phyloP scores from a whole-genome alignment of 106 monocot species.

The Acanthochlamys bracteata region DNA sequence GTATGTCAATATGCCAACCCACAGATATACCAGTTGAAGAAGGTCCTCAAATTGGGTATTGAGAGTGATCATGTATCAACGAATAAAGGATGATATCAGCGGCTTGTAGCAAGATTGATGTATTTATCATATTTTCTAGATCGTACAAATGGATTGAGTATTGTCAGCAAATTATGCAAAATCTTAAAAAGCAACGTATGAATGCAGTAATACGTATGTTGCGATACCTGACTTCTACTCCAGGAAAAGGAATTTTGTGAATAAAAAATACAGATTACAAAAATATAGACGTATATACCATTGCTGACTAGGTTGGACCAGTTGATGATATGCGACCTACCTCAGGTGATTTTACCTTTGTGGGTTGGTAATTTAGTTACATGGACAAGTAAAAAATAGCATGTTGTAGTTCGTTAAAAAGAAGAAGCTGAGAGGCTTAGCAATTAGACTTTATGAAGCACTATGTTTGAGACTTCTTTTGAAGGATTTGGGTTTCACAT shows the following conservation, averaged over 20 bases:
- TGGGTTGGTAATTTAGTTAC: not conserved
- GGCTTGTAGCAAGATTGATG: slow-evolving; percentile 10
- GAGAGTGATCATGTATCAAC: not conserved
- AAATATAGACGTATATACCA: slow-evolving; percentile 3
- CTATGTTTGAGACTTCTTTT: slow-evolving; percentile 6
- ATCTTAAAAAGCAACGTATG: not conserved
- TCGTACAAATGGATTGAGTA: not conserved
- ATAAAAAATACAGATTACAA: not conserved
- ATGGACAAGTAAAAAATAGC: not conserved
- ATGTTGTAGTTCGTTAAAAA: slow-evolving; percentile 3
- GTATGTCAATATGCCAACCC: not conserved
- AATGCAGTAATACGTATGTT: not conserved
- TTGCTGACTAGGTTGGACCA: not conserved
- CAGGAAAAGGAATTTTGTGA: slow-evolving; percentile 2
- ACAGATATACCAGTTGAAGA: not conserved
- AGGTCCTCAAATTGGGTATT: not conserved
- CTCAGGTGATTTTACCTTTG: slow-evolving; percentile 1
- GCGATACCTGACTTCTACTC: not conserved
- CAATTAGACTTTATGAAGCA: slow-evolving; percentile 3
- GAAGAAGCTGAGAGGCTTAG: not conserved
- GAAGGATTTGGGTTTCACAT: not conserved
- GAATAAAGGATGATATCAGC: slow-evolving; percentile 6
- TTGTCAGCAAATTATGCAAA: slow-evolving; percentile 12
- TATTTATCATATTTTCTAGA: not conserved
- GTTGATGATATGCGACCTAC: not conserved